Base-by-base conservation (phyloP, 768 basidiomycete species). In the Pleurotus cornucopiae region DNA sequence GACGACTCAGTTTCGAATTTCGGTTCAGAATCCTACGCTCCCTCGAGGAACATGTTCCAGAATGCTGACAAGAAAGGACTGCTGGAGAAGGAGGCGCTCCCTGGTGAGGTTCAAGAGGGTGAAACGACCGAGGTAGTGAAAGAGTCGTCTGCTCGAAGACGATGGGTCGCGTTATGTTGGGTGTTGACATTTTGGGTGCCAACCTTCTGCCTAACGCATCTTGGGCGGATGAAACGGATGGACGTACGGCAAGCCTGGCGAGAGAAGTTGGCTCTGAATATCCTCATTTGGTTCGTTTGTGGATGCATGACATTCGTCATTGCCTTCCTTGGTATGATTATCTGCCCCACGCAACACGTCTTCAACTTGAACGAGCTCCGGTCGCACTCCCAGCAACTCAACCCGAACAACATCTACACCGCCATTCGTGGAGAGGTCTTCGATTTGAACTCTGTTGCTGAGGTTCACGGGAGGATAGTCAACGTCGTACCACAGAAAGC, bases 231-330 rank as follows among this genome's bases (percentile, higher is more conserved):
- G 94, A 97, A 98, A 73, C 88, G 96, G 5, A 69, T 88, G 60
- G 97, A 99, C 64, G 79, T 99, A 20, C 84, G 89, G 21, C 94
- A 98, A 69, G 97, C 97, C 1, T 99, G 97, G 97, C 77, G 96
- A 57, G 97, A 98, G 72, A 98, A 99, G 71, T 77, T 98, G 1
- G 91, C 93, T 2, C 81, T 98, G 65, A 98, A 98, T 70, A 71
- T 99, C 57, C 76, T 99, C 71, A 98, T 99, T 63, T 98, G 95
- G 96, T 84, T 97, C 65, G 76, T 91, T 26, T 98, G 94, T 60
- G 88, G 70, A n/a, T 84, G 84, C 62, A 87, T 93, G 0, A 79
- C 94, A 46, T 98, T 99, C 69, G 89, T 99, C 64, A 95, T 98
- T 64, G 92, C 91, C 7, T 70, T 95, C 21, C 77, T 98, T 25